These are phyloP conservation scores for Macroventuria anomochaeta DNA, from an alignment of 2,329 filamentous ascomycete genomes.

Conservation along the genomic window DNA sequence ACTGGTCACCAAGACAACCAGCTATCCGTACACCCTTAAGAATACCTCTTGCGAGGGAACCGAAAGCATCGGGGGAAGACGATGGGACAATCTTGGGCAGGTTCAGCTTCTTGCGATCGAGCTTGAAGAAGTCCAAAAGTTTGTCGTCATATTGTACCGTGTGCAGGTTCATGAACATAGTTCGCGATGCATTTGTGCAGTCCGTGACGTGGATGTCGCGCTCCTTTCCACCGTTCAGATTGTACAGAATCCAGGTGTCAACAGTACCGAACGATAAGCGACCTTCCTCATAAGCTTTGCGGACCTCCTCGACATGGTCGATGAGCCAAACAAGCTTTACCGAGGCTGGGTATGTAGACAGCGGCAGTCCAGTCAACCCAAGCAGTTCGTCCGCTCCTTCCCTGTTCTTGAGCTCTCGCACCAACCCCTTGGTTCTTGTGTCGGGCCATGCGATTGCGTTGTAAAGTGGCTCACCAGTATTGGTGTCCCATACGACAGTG, in stretches of 20 bases:
- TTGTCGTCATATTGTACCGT: conserved; percentile 80
- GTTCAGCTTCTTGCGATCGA: conserved; percentile 73
- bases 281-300: conserved; percentile 76
- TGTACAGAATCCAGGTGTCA: conserved; percentile 87
- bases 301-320: conserved; percentile 71
- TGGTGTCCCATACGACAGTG: conserved; percentile 81
- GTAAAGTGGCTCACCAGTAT: conserved; percentile 79
- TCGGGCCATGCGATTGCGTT: conserved; percentile 90
- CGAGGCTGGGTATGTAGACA: conserved; percentile 87
- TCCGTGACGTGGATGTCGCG: conserved; percentile 80
- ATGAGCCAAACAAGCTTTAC: conserved; percentile 87
- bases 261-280: conserved; percentile 84
- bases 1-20: conserved; percentile 88
- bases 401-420: conserved; percentile 75
- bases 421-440: conserved; percentile 76
- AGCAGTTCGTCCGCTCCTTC: conserved; percentile 72
- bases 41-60: conserved; percentile 67
- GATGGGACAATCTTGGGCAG: conserved; percentile 86
- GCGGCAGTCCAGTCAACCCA: conserved; percentile 77
- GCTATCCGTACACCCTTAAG: conserved; percentile 76
- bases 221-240: conserved; percentile 75
- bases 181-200: conserved; percentile 84
- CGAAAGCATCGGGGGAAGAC: conserved; percentile 75
- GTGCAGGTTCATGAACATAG: conserved; percentile 80
- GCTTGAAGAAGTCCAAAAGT: conserved; percentile 78